These are phyloP conservation scores for Alectoria sarmentosa DNA, from an alignment of 495 filamentous ascomycete species.

Conservation along the genomic window DNA sequence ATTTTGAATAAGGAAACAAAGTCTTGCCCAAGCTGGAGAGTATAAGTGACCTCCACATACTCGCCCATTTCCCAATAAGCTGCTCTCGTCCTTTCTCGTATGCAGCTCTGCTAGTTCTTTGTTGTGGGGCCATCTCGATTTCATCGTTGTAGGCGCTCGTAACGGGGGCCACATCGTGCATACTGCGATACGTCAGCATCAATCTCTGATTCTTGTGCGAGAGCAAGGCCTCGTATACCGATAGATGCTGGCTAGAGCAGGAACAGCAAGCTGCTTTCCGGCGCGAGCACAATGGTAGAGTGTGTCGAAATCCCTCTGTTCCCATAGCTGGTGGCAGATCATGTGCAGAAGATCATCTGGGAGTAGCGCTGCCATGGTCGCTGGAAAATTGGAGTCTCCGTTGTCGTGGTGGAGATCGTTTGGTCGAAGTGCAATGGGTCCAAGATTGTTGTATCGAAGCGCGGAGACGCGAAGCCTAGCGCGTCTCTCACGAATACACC, in stretches of 20 bases:
- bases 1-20: conserved; percentile 61
- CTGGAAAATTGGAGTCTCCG: neutral
- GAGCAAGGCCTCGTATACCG: conserved; percentile 35
- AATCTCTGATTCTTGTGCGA: no score
- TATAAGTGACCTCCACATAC: conserved; percentile 64
- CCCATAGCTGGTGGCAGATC: conserved; percentile 49
- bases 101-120: conserved; percentile 10
- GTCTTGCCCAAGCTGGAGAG: conserved; percentile 58
- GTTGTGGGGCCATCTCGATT: conserved; percentile 29
- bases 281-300: conserved; percentile 50
- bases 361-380: conserved; percentile 32
- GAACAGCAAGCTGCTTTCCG: conserved; percentile 44
- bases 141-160: conserved; percentile 36
- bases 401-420: conserved; percentile 3
- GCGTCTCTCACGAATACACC: neutral
- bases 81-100: conserved; percentile 14
- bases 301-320: conserved; percentile 45
- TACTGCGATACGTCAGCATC: conserved; percentile 24
- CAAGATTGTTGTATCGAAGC: neutral
- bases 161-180: conserved; percentile 37
- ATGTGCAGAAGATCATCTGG: conserved; percentile 56
- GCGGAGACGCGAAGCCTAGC: conserved; percentile 19
- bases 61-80: conserved; percentile 44
- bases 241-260: conserved; percentile 58
- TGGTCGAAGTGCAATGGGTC: conserved; percentile 19